These are phyloP conservation scores for Trichocladium uniseriatum DNA, from an alignment of 495 filamentous ascomycete species.

Conservation along the genomic window DNA sequence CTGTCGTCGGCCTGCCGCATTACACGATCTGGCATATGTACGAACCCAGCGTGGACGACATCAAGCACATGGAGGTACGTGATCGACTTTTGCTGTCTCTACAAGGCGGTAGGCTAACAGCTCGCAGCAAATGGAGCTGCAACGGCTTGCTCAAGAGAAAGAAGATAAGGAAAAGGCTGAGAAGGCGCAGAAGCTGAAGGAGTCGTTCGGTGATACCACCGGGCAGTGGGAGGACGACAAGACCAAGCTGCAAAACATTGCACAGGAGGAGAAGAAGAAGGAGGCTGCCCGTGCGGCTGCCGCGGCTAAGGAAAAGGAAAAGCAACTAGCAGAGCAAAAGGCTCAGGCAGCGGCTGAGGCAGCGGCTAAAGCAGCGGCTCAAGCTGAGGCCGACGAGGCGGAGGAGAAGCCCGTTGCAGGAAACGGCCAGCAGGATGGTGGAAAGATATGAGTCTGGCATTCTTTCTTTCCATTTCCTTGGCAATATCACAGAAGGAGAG, in stretches of 20 bases:
- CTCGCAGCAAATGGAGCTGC: conserved; percentile 71
- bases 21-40: conserved; percentile 99
- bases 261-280: conserved; percentile 43
- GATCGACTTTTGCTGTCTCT: not conserved
- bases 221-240: conserved; percentile 80
- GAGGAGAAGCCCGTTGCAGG: conserved; percentile 1
- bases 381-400: not conserved
- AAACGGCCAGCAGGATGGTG: not conserved
- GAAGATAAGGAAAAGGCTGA: conserved; percentile 64
- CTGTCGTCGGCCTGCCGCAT: conserved; percentile 92
- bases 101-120: conserved; percentile 13
- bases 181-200: conserved; percentile 56
- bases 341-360: too few species aligned
- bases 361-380: not conserved
- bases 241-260: conserved; percentile 58
- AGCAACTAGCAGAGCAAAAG: too few species aligned
- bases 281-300: conserved; percentile 8
- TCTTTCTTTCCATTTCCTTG: too few species aligned
- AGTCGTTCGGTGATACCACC: conserved; percentile 58
- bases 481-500: too few species aligned
- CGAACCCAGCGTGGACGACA: conserved; percentile 94
- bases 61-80: conserved; percentile 83
- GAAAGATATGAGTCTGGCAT: conserved; percentile 1
- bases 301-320: conserved; percentile 12
- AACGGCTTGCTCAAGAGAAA: conserved; percentile 59